phyloP scores from a whole-genome alignment of 164 flowering plant genomes.

The Cinnamomum micranthum region DNA sequence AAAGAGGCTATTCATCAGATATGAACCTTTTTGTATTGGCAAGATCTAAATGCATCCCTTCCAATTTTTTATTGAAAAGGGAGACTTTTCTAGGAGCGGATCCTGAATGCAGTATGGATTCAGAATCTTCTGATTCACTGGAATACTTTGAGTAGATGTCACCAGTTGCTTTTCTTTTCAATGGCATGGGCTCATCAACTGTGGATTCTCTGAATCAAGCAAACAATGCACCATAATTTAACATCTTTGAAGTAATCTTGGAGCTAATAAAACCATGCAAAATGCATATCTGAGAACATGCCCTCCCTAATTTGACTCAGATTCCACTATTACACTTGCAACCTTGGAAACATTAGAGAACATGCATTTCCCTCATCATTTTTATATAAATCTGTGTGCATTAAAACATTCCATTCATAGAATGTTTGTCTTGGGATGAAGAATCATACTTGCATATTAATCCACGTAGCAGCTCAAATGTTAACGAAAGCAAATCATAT shows the following conservation, averaged over 20 bases:
- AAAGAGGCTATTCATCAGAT: conserved; percentile 5
- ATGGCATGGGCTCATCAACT: conserved; percentile 9
- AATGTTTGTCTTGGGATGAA: neutral
- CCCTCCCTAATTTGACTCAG: neutral
- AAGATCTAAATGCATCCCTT: conserved; percentile 8
- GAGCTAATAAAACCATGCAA: neutral
- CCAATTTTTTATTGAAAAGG: conserved; percentile 16
- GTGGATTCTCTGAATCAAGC: conserved; percentile 28
- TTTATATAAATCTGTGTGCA: neutral
- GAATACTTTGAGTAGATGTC: conserved; percentile 19
- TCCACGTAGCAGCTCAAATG: neutral
- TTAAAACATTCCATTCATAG: neutral
- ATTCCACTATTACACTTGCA: neutral
- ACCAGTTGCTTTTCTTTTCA: conserved; percentile 22
- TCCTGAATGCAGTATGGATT: conserved; percentile 11
- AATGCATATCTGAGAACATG: neutral
- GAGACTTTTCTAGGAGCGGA: conserved; percentile 10
- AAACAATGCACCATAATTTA: conserved; percentile 7
- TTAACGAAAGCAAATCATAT: neutral
- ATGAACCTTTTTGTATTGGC: conserved; percentile 28
- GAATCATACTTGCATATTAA: neutral
- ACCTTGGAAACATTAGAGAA: neutral
- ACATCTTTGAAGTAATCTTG: neutral
- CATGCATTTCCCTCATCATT: neutral
- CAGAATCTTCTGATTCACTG: conserved; percentile 22